Conservation (phyloP, 768 basidiomycete species). For the Hypholoma sublateritium region DNA sequence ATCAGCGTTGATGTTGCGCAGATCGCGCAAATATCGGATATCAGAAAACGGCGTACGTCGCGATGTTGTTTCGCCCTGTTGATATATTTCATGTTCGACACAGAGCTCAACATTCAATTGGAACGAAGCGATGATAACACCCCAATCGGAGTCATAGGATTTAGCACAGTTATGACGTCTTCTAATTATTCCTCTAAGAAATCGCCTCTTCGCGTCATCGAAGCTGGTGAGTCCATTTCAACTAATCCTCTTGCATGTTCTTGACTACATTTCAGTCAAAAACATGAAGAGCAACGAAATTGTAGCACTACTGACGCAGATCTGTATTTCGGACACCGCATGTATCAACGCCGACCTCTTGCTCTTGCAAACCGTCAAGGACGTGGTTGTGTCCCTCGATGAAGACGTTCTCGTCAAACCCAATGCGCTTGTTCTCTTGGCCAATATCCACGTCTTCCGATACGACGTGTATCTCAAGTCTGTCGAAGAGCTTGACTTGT, state of each 20-base stretch:
- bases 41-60: background rate
- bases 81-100: background rate
- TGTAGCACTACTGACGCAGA: background rate
- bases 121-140: background rate
- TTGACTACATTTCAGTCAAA: background rate
- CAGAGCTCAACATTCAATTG: background rate
- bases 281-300: background rate
- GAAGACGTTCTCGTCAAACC: background rate
- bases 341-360: conserved; percentile 6
- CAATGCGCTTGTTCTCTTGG: conserved; percentile 3
- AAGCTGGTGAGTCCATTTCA: background rate
- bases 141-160: background rate
- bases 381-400: background rate
- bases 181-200: background rate
- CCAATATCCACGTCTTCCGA: conserved; percentile 7
- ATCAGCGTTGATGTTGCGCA: background rate
- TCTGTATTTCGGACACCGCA: background rate
- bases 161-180: background rate
- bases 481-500: background rate
- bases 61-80: background rate
- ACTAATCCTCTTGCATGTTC: background rate
- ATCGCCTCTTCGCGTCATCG: background rate
- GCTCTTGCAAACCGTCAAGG: background rate
- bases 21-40: background rate
- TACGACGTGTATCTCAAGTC: conserved; percentile 6